Base-by-base conservation (phyloP, 345 rosid species). In the Salix dunnii region DNA sequence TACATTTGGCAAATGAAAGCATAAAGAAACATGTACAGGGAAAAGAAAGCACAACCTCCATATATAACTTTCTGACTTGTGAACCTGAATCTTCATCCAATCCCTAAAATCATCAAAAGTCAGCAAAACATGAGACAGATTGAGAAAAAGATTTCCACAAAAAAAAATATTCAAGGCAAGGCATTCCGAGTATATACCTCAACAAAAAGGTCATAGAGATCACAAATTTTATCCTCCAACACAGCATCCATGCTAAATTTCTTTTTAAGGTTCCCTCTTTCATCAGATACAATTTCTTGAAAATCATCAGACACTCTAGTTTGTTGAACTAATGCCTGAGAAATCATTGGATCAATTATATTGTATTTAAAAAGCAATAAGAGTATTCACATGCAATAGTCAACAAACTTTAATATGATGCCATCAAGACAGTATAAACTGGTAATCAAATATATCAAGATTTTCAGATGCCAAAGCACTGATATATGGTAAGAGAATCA, bases 191-290 rank as follows among this genome's bases (percentile, higher is more conserved):
- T 36, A 70, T 74, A 78, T 87, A 94, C 99, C 82, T 95, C 94
- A 84, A 91, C 88, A 84, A 82, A 95, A 78, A 89, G 92, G 81
- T 93, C 99, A 84, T 95, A 95, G 73, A 93, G 96, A 79, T 91
- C 99, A 85, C 98, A 95, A 78, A 95, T 82, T 85, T 86, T 95
- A 75, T 91, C 97, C 86, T 95, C 99, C 87, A 93, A 64, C 43
- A 71, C 80, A 21, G 85, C 63, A 74, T 93, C 93, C 97, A 95
- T 88, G 81, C 84, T 84, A 77, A 83, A 82, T 78, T 86, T 93
- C 83, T 78, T 87, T 85, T 86, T 87, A 27, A 82, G 38, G 53
- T 74, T 70, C 81, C 84, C 84, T 83, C 86, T 92, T 80, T 83
- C 91, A 71, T 84, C 87, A 17, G 87, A 46, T 67, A 78, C 85